Evolutionary conservation across 768 basidiomycete species (phyloP).

Genomic region (Auriscalpium vulgare): DNA sequence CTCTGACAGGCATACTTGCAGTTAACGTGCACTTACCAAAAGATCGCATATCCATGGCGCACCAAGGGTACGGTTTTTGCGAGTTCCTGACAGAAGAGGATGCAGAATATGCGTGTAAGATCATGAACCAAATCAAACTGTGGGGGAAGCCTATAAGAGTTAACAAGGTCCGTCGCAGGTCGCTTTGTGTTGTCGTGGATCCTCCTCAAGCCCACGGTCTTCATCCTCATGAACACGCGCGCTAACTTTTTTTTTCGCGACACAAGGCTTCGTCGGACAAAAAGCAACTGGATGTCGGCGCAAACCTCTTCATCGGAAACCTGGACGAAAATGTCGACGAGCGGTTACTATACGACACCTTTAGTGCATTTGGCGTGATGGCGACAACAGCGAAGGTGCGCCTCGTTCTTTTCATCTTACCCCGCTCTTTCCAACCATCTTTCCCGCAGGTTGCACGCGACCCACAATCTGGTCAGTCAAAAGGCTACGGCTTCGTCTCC

Average conservation of each 20-base stretch:
- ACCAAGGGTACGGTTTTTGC: slow-evolving; percentile 99
- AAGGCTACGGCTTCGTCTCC: slow-evolving; percentile 96
- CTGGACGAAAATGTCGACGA: slow-evolving; percentile 96
- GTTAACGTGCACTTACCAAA: slow-evolving; percentile 98
- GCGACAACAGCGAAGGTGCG: slow-evolving; percentile 82
- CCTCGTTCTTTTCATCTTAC: slow-evolving; percentile 10
- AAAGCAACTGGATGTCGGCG: slow-evolving; percentile 96
- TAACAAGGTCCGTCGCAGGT: slow-evolving; percentile 71
- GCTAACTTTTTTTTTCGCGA: neutral
- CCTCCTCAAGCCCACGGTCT: too few relatives aligned
- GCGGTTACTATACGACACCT: slow-evolving; percentile 86
- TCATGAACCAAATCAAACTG: slow-evolving; percentile 99
- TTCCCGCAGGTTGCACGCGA: slow-evolving; percentile 79
- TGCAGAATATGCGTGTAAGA: slow-evolving; percentile 99
- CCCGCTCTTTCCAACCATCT: neutral
- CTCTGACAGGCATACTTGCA: slow-evolving; percentile 20
- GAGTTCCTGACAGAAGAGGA: slow-evolving; percentile 99
- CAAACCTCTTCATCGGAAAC: slow-evolving; percentile 94
- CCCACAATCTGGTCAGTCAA: slow-evolving; percentile 73
- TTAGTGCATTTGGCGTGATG: slow-evolving; percentile 90
- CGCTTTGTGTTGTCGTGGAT: neutral
- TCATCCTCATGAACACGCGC: too few relatives aligned
- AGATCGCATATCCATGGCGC: slow-evolving; percentile 95
- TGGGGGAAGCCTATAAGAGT: slow-evolving; percentile 99
- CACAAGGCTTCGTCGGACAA: slow-evolving; percentile 93